Evolutionary conservation across 768 basidiomycete genomes (phyloP), one percentile per base, ranked within the genome.

Genomic region (Auriscalpium microsporum): DNA sequence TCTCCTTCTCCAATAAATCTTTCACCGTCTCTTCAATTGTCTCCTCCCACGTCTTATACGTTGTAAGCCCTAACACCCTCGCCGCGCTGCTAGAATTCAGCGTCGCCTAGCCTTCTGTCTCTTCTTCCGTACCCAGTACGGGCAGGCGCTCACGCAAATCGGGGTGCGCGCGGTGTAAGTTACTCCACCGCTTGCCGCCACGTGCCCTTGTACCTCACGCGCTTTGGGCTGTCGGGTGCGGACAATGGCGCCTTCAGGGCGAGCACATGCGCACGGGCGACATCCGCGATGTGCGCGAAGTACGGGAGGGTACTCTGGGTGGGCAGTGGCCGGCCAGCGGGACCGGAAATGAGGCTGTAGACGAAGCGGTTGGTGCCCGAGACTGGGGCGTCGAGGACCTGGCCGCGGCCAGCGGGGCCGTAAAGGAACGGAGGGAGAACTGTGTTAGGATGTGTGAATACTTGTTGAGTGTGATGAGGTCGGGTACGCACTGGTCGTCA

Each of bases 371-470:
- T 69, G 21, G 68, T 59, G 52, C 65, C 62, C 10, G 53, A 34
- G n/a, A 46, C 45, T 10, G 34, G 21, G 10, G 59, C 7, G 16
- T 56, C 54, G 56, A 58, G 58, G 19, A 63, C 65, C 2, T 62
- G 60, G 33, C 59, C 57, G 23, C 53, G 58, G n/a, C 60, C 58
- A n/a, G 42, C 10, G 1, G 66, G 68, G 1, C 70, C 69, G 42
- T 64, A 68, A 16, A 68, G 45, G 58, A 69, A 67, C 0, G 68
- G 63, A 8, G 69, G 70, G 40, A 67, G 63, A 48, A 70, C 68
- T 69, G 28, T 7, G 28, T 28, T 28, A 7, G 4, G 28, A 28
- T 5, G 4, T 2, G 19, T 21, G 53, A 21, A 13, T 45, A 21
- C 10, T 9, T 2, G 45, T 28, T 13, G 44, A 34, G 16, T 9